phyloP scores from a whole-genome alignment of 345 rosid species.

The Reutealis trisperma region DNA sequence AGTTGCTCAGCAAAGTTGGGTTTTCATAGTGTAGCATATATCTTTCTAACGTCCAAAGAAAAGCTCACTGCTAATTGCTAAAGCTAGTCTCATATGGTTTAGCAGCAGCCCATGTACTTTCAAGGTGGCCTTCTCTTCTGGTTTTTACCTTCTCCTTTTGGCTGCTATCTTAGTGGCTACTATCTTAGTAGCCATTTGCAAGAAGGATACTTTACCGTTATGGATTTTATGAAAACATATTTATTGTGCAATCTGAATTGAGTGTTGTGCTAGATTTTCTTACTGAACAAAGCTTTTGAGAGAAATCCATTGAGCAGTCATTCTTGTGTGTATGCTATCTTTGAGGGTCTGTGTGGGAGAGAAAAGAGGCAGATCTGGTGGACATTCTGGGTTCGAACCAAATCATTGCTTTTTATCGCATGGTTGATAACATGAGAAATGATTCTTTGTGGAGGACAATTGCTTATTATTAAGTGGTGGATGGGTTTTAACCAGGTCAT shows the following conservation, averaged over 20 bases:
- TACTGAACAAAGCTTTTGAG: not conserved
- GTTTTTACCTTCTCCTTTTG: not conserved
- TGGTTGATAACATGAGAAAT: not conserved
- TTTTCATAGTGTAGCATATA: not conserved
- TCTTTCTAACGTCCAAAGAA: not conserved
- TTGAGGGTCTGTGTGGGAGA: too few relatives aligned
- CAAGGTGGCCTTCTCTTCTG: not conserved
- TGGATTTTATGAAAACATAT: not conserved
- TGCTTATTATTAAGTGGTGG: not conserved
- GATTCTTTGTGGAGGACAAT: not conserved
- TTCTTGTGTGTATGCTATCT: too few relatives aligned
- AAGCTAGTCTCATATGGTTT: not conserved
- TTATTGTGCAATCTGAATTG: not conserved
- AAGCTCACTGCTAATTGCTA: not conserved
- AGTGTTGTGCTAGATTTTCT: not conserved
- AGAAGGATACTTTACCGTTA: not conserved
- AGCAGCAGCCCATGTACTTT: not conserved
- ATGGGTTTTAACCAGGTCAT: not conserved
- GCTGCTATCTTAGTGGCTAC: not conserved
- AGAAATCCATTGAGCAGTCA: too few relatives aligned
- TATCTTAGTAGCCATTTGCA: not conserved
- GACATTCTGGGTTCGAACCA: too few relatives aligned
- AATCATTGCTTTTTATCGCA: too few relatives aligned
- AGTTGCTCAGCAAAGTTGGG: not conserved
- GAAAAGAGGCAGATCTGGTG: too few relatives aligned